Evolutionary conservation across 2,329 filamentous ascomycete genomes (phyloP).

Genomic region (Aspergillus melleus): DNA sequence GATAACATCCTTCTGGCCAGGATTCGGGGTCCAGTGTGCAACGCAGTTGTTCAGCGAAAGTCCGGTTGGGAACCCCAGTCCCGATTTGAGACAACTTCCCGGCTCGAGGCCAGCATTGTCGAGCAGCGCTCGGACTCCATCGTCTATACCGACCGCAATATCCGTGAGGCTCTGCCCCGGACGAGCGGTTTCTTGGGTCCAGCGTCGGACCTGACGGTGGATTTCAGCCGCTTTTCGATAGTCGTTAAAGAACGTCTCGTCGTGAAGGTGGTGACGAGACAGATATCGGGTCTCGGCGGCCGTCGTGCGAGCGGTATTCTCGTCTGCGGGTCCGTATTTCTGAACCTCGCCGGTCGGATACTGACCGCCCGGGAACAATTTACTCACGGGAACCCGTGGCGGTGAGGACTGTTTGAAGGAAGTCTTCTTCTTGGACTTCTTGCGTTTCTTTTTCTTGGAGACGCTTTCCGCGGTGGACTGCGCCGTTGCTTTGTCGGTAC

Average conservation of each 20-base stretch:
- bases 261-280: slow-evolving; percentile 41
- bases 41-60: slow-evolving; percentile 55
- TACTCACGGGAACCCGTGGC: slow-evolving; percentile 47
- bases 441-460: slow-evolving; percentile 37
- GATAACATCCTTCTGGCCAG: slow-evolving; percentile 66
- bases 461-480: neutral
- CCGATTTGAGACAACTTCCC: slow-evolving; percentile 52
- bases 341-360: slow-evolving; percentile 52
- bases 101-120: slow-evolving; percentile 54
- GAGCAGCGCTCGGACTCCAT: slow-evolving; percentile 53
- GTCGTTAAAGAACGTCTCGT: slow-evolving; percentile 51
- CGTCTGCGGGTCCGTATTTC: slow-evolving; percentile 39
- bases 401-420: slow-evolving; percentile 44
- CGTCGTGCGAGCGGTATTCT: slow-evolving; percentile 49
- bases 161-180: slow-evolving; percentile 52
- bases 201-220: slow-evolving; percentile 56
- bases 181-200: slow-evolving; percentile 48
- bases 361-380: slow-evolving; percentile 46
- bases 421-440: slow-evolving; percentile 29
- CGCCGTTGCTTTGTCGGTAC: neutral
- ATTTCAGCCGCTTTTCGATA: slow-evolving; percentile 60
- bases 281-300: slow-evolving; percentile 49
- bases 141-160: slow-evolving; percentile 56
- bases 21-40: slow-evolving; percentile 59
- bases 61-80: slow-evolving; percentile 59